These are phyloP conservation scores for Venturia asperata DNA, from an alignment of 2,329 filamentous ascomycete genomes.

Conservation along the genomic window DNA sequence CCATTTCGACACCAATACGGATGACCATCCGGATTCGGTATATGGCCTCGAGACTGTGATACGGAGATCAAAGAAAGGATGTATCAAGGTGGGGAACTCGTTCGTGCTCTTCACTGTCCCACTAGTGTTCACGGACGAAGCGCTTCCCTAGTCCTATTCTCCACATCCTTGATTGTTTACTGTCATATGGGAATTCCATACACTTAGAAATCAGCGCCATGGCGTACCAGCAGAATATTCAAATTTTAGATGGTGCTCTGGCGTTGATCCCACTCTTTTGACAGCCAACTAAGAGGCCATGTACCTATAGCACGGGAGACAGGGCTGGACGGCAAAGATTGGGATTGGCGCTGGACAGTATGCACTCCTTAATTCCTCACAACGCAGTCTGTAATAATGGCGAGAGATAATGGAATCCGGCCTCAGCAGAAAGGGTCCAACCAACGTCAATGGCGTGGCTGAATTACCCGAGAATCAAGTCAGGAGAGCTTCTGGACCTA, in stretches of 20 bases:
- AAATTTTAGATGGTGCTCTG: background rate
- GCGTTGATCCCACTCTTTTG: slow-evolving; percentile 8
- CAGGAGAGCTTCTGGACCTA: background rate
- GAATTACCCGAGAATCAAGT: background rate
- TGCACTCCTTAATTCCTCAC: slow-evolving; percentile 6
- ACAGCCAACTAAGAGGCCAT: background rate
- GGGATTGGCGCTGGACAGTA: background rate
- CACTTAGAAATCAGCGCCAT: background rate
- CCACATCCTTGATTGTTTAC: background rate
- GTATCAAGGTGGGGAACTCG: background rate
- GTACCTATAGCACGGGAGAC: background rate
- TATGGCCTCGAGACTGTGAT: background rate
- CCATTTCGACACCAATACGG: background rate
- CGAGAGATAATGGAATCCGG: background rate
- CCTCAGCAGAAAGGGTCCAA: background rate
- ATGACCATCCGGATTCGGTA: background rate
- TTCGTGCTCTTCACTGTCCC: background rate
- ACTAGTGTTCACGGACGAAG: background rate
- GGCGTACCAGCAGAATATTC: background rate
- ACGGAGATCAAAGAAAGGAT: background rate
- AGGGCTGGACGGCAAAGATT: background rate
- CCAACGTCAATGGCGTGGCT: slow-evolving; percentile 9
- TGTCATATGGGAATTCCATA: background rate
- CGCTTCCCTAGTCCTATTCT: background rate
- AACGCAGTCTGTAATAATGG: background rate